phyloP scores from a whole-genome alignment of 2,329 filamentous ascomycete species.

The Ascochyta fabae region DNA sequence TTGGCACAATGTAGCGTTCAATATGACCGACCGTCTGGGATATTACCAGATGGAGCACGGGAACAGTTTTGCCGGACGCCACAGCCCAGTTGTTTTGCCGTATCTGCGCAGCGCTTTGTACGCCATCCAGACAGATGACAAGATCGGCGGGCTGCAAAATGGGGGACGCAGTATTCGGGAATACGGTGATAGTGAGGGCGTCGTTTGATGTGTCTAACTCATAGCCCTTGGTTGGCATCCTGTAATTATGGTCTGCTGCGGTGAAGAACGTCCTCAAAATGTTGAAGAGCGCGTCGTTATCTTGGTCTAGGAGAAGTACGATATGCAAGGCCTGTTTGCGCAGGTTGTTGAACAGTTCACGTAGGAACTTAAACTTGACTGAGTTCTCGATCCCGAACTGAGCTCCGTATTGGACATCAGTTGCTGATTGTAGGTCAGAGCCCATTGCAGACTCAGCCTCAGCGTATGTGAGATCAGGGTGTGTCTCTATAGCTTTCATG shows the following conservation, averaged over 20 bases:
- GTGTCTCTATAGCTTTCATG: constrained; percentile 39
- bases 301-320: constrained; percentile 35
- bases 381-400: constrained; percentile 40
- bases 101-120: constrained; percentile 31
- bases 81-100: constrained; percentile 35
- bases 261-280: constrained; percentile 38
- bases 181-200: constrained; percentile 43
- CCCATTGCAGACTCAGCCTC: constrained; percentile 24
- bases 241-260: constrained; percentile 33
- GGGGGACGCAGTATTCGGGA: constrained; percentile 34
- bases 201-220: constrained; percentile 19
- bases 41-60: constrained; percentile 50
- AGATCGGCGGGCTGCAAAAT: constrained; percentile 42
- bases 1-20: constrained; percentile 46
- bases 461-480: constrained; percentile 40
- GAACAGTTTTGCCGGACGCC: constrained; percentile 24
- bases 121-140: constrained; percentile 52
- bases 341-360: constrained; percentile 29
- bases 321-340: constrained; percentile 34
- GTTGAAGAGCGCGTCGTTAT: constrained; percentile 30
- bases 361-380: constrained; percentile 45
- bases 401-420: constrained; percentile 28
- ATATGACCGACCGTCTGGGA: constrained; percentile 54
- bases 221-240: constrained; percentile 30
- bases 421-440: constrained; percentile 13